Conservation (phyloP, 768 basidiomycete species). For the Cubamyces sp. region DNA sequence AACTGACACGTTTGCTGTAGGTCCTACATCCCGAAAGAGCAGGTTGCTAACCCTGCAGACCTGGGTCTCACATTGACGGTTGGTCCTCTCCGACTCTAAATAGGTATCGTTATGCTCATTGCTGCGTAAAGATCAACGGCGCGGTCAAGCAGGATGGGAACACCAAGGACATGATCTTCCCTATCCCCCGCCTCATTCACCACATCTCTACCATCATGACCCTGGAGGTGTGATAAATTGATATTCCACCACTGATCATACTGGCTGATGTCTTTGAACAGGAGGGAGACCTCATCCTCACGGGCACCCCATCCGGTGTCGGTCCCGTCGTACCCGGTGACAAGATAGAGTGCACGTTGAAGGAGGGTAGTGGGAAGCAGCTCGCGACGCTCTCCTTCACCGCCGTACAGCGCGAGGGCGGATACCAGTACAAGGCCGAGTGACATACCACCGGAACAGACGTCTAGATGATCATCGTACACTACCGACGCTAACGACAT, state of each 20-base stretch:
- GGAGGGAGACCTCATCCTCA: conserved; percentile 92
- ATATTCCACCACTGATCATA: not conserved
- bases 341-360: conserved; percentile 72
- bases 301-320: conserved; percentile 92
- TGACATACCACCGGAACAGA: not conserved
- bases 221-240: conserved; percentile 64
- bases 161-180: conserved; percentile 91
- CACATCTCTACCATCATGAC: conserved; percentile 97
- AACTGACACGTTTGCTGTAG: conserved; percentile 39
- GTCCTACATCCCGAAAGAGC: conserved; percentile 78
- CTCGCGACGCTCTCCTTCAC: conserved; percentile 68
- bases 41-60: conserved; percentile 72
- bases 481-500: conserved; percentile 12
- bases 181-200: conserved; percentile 83
- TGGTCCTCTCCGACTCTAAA: not conserved
- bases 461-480: conserved; percentile 17
- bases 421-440: conserved; percentile 55
- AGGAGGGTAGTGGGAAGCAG: conserved; percentile 55
- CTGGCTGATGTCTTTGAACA: conserved; percentile 35
- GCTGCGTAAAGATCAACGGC: conserved; percentile 71
- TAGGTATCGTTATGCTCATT: too few relatives aligned
- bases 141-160: conserved; percentile 81
- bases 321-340: conserved; percentile 80
- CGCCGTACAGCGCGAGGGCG: conserved; percentile 67
- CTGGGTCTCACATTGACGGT: conserved; percentile 80